Evolutionary conservation across 2,329 filamentous ascomycete genomes (phyloP), one percentile per base, ranked within the genome.

Genomic region (Metarhizium sp.): DNA sequence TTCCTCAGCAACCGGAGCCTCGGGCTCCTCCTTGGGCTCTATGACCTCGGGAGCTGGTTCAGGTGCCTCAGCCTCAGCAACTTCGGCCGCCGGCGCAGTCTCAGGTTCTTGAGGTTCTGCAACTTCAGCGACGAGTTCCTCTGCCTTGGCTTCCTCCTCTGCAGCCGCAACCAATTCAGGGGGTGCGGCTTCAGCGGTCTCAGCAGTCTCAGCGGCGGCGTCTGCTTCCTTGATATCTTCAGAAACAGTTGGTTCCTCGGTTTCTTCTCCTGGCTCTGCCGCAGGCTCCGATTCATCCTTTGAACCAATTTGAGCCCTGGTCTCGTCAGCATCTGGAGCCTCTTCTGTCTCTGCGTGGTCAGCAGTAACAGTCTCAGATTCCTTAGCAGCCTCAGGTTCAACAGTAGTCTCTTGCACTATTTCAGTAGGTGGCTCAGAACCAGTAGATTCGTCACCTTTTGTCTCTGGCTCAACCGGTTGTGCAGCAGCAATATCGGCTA

Each of bases 381-480:
- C 45, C 13, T 30, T 16, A n/a, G 25, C 45, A 13, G 18, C 16
- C 5, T 43, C 50, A 13, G 50, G 16, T n/a, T 49, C 45, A n/a
- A 18, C n/a, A 10, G 29, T 45, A 7, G 14, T 5, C 42, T 53
- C 34, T 16, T 51, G 20, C 42, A 29, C 18, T 48, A 54, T 47
- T 10, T 5, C 48, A 50, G 42, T 18, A 40, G n/a, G 29, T 45
- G 42, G 42, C 42, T 45, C 45, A 16, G 20, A 2, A 11, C 25
- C 43, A 10, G 2, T 2, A 7, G 18, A 29, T 45, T 38, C 29
- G 11, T 55, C 43, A 29, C 52, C 54, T 51, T 61, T 60, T 16
- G 52, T 49, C 8, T 61, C 57, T 43, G 54, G 46, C 52, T 60
- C 61, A 56, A 54, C 52, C 38, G 16, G 32, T 20, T 46, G 38